Percentiles rank a stretch among this genome's conserved stretches.
Evolutionary conservation across 345 rosid genomes (phyloP).

Genomic region (Ceriops zippeliana): DNA sequence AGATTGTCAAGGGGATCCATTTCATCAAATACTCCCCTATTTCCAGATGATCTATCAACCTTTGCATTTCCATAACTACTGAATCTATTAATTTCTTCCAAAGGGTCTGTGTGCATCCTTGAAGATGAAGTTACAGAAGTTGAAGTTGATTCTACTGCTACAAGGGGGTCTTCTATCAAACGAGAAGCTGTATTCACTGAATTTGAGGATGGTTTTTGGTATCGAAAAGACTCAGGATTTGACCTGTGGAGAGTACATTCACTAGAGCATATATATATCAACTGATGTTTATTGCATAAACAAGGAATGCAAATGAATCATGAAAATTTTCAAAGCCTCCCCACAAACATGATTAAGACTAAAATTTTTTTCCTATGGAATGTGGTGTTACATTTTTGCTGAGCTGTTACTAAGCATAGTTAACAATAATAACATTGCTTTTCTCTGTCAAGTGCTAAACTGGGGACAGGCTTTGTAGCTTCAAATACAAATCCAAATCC

Average conservation of each 20-base stretch:
- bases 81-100: slow-evolving; percentile 46
- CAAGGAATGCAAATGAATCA: neutral
- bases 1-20: slow-evolving; percentile 58
- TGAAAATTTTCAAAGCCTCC: neutral
- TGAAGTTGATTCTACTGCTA: slow-evolving; percentile 47
- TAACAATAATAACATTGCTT: neutral
- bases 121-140: slow-evolving; percentile 33
- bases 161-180: slow-evolving; percentile 58
- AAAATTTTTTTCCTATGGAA: too few relatives aligned
- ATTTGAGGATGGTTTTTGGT: slow-evolving; percentile 37
- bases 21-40: slow-evolving; percentile 54
- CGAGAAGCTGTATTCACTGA: slow-evolving; percentile 41
- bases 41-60: slow-evolving; percentile 36
- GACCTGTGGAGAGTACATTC: slow-evolving; percentile 40
- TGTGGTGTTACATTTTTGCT: too few relatives aligned
- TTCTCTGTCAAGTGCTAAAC: neutral
- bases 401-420: neutral
- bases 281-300: neutral
- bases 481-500: too few relatives aligned
- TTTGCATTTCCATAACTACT: slow-evolving; percentile 39
- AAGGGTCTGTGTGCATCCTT: slow-evolving; percentile 42
- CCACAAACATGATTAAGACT: neutral
- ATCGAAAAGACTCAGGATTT: slow-evolving; percentile 38
- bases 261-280: neutral
- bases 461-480: too few relatives aligned